Percentiles rank a stretch among this genome's conserved stretches.
These are phyloP conservation scores for Colletotrichum lentis DNA, from an alignment of 2,329 filamentous ascomycete genomes.

Conservation along the genomic window DNA sequence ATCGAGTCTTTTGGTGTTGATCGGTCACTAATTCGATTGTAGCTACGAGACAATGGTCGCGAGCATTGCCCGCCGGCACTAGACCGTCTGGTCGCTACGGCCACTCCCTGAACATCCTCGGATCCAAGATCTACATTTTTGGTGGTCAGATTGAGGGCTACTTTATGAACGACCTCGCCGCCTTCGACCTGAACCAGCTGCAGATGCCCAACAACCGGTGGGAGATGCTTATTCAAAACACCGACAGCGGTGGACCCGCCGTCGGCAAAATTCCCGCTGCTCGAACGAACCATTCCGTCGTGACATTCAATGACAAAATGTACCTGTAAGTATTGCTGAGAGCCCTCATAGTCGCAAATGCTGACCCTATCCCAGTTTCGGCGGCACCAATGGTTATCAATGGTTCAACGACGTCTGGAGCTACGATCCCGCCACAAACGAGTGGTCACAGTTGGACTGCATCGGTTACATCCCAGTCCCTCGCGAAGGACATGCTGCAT, in stretches of 20 bases:
- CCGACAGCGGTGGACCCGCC: constrained; percentile 66
- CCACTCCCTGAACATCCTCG: constrained; percentile 94
- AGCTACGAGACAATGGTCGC: constrained; percentile 98
- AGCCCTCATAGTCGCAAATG: neutral
- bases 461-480: constrained; percentile 96
- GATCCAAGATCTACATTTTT: constrained; percentile 97
- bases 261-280: constrained; percentile 78
- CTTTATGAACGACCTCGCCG: constrained; percentile 97
- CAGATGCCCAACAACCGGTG: constrained; percentile 91
- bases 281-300: constrained; percentile 91
- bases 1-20: neutral
- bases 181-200: constrained; percentile 94
- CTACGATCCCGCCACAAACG: constrained; percentile 83
- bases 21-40: constrained; percentile 14
- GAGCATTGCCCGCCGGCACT: constrained; percentile 85
- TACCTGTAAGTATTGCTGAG: constrained; percentile 73
- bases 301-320: constrained; percentile 92
- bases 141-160: constrained; percentile 96
- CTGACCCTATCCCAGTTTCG: constrained; percentile 70
- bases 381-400: constrained; percentile 91
- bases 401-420: constrained; percentile 99
- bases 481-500: constrained; percentile 91
- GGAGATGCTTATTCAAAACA: constrained; percentile 88
- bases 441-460: constrained; percentile 90
- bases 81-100: constrained; percentile 92